Conservation (phyloP, 768 basidiomycete species). For the Suillus occidentalis region DNA sequence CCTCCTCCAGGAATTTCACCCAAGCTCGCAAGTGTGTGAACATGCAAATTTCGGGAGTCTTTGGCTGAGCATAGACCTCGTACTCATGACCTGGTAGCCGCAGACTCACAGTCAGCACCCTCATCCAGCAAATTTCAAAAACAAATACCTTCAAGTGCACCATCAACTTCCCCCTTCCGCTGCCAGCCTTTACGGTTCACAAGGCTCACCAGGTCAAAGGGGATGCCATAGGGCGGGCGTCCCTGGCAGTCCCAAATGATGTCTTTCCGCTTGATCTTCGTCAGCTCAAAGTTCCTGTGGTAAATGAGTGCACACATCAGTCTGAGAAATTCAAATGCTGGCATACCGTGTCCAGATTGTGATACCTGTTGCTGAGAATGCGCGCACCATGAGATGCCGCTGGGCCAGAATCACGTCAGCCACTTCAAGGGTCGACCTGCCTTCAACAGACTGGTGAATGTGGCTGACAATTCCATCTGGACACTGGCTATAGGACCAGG, state of each 20-base stretch:
- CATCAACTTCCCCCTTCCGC: slow-evolving; percentile 21
- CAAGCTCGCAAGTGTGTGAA: slow-evolving; percentile 29
- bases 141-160: no score
- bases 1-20: slow-evolving; percentile 28
- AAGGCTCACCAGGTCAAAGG: slow-evolving; percentile 20
- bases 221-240: slow-evolving; percentile 14
- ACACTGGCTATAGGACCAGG: no score
- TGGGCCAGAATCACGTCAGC: not conserved
- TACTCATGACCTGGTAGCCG: not conserved
- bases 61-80: slow-evolving; percentile 13
- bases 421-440: not conserved
- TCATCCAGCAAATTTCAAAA: no score
- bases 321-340: no score
- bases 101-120: no score
- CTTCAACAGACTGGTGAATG: no score
- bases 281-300: slow-evolving; percentile 32
- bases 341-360: not conserved
- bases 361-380: not conserved
- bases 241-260: slow-evolving; percentile 15
- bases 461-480: no score
- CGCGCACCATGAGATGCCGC: not conserved
- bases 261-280: slow-evolving; percentile 24
- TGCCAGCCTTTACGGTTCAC: slow-evolving; percentile 24
- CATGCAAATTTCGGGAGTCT: slow-evolving; percentile 35
- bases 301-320: no score